Base-by-base conservation (phyloP, 805 yeast genomes). In the Nakazawaea sp. region DNA sequence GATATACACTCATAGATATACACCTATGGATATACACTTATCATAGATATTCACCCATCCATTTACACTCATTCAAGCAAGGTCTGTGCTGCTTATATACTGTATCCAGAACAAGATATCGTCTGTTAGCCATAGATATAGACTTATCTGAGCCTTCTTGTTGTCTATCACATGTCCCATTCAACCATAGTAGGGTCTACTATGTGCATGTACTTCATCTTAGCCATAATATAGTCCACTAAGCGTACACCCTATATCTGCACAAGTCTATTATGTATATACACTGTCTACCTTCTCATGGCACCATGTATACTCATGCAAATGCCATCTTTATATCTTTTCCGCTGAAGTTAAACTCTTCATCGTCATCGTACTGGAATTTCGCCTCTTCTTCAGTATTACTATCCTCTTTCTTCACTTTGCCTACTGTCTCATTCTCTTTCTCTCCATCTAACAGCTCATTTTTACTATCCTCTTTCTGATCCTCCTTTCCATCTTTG, bases 281-380 rank as follows among this genome's bases (percentile, higher is more conserved):
- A n/a, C n/a, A n/a, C n/a, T n/a, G n/a, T n/a, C n/a, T n/a, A n/a
- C n/a, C n/a, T n/a, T n/a, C n/a, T n/a, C n/a, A n/a, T n/a, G n/a
- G n/a, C n/a, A n/a, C n/a, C n/a, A n/a, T n/a, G n/a, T n/a, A n/a
- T n/a, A n/a, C n/a, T 19, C 35, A 57, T 15, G 53, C 47, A 43
- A 56, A 56, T n/a, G 58, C 46, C 38, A 56, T 42, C 27, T 49
- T 45, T 12, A 59, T 27, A 25, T 55, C 46, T 23, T 51, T 50
- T 35, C 55, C 62, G 15, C 35, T 39, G 27, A 26, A 19, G 8
- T 19, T 58, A 29, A 59, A 45, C 36, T 59, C 47, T 6, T 44
- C 46, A n/a, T 44, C 48, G 9, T 48, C 49, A n/a, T 47, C 53
- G 38, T 57, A 57, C 38, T 55, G 49, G 17, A 51, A 39, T 18